Evolutionary conservation across 176 grass and related monocot genomes (phyloP), one percentile per base, ranked within the genome.

Genomic region (sorghum (Sorghum bicolor)): DNA sequence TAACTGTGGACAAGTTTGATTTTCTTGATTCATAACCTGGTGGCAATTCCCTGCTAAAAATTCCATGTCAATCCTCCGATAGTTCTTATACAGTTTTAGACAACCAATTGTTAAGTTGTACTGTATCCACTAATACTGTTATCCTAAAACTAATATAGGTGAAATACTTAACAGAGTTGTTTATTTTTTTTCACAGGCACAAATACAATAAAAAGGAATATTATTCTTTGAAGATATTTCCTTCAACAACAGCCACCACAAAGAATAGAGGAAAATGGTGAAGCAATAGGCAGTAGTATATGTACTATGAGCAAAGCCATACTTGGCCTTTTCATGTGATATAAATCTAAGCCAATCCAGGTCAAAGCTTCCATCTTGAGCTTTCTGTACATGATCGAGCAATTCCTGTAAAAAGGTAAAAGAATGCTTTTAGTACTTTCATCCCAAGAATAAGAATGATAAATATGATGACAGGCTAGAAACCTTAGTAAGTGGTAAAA

Each of bases 271-370:
- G 20, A 80, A 68, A 74, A 80, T 77, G 13, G 34, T 73, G 12
- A 72, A 82, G 14, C 44, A 48, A 47, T 47, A 47, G 44, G 44
- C 44, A 47, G 44, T 47, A 47, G 44, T 34, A 1, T 82, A 87
- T 70, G 14, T 58, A 80, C 40, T 78, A 28, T 67, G 67, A 86
- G 55, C 34, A 82, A 44, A 80, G 38, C 44, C 88, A 72, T 90
- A 86, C 88, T 73, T 90, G 13, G 88, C 88, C 2, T 74, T 90
- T 82, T 77, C 88, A 57, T 57, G 88, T 72, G 83, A 38, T 72
- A 90, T 58, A 67, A n/a, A 37, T 90, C 66, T 77, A 78, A 90
- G 83, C 88, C 88, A 90, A 81, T 90, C 88, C 33, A 90, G 44
- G 34, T 90, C 79, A 82, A 90, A 82, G 66, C 43, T 90, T 72